Conservation (phyloP, 1,284 basidiomycete species). For the Exsudoporus floridanus region DNA sequence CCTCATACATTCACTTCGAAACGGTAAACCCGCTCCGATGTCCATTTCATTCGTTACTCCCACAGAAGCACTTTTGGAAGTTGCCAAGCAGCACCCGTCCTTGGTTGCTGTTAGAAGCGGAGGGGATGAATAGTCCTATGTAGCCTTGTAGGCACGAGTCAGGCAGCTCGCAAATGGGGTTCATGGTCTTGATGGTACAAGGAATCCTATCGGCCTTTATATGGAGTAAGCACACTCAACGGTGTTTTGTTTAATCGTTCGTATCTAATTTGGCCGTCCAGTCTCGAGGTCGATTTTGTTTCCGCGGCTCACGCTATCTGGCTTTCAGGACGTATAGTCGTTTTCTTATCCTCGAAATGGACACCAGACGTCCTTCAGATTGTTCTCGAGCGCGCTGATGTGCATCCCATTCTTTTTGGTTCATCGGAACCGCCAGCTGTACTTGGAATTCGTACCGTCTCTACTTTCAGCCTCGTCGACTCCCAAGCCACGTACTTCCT, state of each 20-base stretch:
- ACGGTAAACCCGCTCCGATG: conserved; percentile 10
- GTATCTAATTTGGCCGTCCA: conserved; percentile 1
- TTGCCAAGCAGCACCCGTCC: conserved; percentile 29
- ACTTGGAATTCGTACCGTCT: conserved; percentile 15
- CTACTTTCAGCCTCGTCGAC: conserved; percentile 20
- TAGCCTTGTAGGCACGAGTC: conserved; percentile 31
- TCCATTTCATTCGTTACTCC: conserved; percentile 22
- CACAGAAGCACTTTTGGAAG: conserved; percentile 33
- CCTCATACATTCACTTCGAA: conserved; percentile 1
- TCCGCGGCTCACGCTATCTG: conserved; percentile 33
- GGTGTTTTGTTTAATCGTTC: neutral
- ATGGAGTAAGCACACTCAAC: conserved; percentile 14
- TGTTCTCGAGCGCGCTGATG: conserved; percentile 24
- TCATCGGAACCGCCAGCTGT: conserved; percentile 10
- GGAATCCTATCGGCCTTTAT: conserved; percentile 27
- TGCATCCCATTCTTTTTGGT: conserved; percentile 24
- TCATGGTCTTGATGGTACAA: conserved; percentile 21
- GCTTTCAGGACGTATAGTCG: conserved; percentile 31
- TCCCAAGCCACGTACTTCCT: conserved; percentile 9
- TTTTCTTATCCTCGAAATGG: conserved; percentile 29
- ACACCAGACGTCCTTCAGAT: conserved; percentile 21
- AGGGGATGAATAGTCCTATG: conserved; percentile 29
- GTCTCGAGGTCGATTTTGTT: conserved; percentile 32
- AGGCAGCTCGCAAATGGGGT: conserved; percentile 26
- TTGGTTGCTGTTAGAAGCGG: conserved; percentile 20